Percentiles rank a stretch among this genome's conserved stretches.
phyloP scores from a whole-genome alignment of 1,284 basidiomycete genomes.

The Tremellales sp. region DNA sequence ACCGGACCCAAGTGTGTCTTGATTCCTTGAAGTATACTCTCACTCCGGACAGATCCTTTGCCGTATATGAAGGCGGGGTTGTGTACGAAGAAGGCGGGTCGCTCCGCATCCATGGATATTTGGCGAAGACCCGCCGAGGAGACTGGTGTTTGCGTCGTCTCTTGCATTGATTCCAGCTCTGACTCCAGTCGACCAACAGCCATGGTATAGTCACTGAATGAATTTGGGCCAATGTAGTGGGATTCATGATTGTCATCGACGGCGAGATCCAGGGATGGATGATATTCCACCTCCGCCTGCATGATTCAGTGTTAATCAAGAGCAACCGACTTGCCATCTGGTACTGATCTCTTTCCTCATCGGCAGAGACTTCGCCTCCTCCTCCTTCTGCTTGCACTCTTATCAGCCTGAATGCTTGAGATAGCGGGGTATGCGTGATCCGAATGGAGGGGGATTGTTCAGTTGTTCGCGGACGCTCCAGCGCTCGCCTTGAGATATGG shows the following conservation, averaged over 20 bases:
- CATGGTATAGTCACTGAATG: conserved; percentile 7
- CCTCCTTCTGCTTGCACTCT: too few relatives aligned
- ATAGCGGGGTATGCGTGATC: too few relatives aligned
- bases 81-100: conserved; percentile 7
- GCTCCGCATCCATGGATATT: conserved; percentile 7
- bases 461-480: too few relatives aligned
- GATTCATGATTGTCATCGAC: conserved; percentile 10
- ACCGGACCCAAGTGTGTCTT: conserved; percentile 1
- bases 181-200: too few relatives aligned
- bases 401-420: too few relatives aligned
- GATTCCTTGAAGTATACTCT: conserved; percentile 3
- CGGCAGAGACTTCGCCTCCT: conserved; percentile 23
- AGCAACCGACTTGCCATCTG: background rate
- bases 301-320: background rate
- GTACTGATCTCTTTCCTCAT: background rate
- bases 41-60: conserved; percentile 2
- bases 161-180: too few relatives aligned
- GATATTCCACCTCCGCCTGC: background rate
- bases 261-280: conserved; percentile 6
- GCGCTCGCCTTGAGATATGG: too few relatives aligned
- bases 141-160: background rate
- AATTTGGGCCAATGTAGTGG: conserved; percentile 7
- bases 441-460: too few relatives aligned
- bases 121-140: conserved; percentile 3
- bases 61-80: conserved; percentile 12